A percentile compares a stretch with the other conserved stretches of the same genome.
phyloP scores from a whole-genome alignment of 2,329 filamentous ascomycete genomes.

The Epichloe scottii region DNA sequence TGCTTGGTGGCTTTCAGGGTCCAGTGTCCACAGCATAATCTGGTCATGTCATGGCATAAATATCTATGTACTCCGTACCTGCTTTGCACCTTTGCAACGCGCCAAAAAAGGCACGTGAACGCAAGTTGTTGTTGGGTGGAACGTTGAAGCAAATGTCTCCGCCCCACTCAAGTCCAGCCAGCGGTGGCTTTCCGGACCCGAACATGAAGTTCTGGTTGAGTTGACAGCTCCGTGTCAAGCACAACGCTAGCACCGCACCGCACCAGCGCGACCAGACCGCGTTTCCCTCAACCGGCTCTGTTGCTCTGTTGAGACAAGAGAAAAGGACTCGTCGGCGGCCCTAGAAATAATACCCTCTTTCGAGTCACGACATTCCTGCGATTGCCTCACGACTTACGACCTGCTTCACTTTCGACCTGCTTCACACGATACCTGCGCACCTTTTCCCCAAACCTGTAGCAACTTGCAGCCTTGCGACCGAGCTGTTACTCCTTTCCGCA shows the following conservation, averaged over 20 bases:
- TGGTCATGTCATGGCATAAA: too few species aligned
- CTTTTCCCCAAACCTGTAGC: neutral
- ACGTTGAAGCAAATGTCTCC: neutral
- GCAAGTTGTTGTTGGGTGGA: too few species aligned
- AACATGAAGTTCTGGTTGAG: too few species aligned
- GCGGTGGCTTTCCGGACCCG: slow-evolving; percentile 1
- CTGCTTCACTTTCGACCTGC: neutral
- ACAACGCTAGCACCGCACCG: slow-evolving; percentile 5
- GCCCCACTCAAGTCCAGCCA: slow-evolving; percentile 7
- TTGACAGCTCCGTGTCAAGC: neutral
- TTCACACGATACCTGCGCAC: neutral
- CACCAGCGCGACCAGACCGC: slow-evolving; percentile 11
- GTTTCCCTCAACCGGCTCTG: slow-evolving; percentile 2
- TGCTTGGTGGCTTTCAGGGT: too few species aligned
- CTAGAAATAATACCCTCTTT: neutral
- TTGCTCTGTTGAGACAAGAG: neutral
- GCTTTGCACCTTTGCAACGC: too few species aligned
- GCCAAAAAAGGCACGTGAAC: too few species aligned
- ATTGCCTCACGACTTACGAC: slow-evolving; percentile 1
- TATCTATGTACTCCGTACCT: too few species aligned
- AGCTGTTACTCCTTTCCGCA: neutral
- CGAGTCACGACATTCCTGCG: slow-evolving; percentile 4
- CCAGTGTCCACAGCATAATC: too few species aligned
- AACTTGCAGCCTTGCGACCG: neutral
- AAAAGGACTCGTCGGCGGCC: neutral